A percentile compares a stretch with the other conserved stretches of the same genome.
Evolutionary conservation across 805 yeast genomes (phyloP).

Genomic region (Spencermartinsiella europaea): DNA sequence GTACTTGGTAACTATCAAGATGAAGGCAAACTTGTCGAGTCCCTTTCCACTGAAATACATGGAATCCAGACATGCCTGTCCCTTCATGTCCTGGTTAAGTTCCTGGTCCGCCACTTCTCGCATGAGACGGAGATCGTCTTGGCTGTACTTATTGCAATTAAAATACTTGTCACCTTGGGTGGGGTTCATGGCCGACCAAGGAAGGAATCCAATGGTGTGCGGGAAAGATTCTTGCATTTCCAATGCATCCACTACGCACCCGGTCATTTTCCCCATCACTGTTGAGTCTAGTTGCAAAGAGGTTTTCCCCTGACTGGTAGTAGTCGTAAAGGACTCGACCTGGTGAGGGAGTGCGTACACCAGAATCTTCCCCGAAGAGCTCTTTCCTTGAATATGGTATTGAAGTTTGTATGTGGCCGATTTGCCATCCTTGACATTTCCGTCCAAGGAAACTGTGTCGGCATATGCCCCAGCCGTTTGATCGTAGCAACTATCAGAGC

Average conservation of each 20-base stretch:
- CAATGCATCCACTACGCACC: slow-evolving; percentile 31
- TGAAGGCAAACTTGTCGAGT: slow-evolving; percentile 84
- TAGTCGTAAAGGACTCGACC: slow-evolving; percentile 38
- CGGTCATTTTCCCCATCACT: slow-evolving; percentile 38
- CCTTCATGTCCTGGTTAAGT: slow-evolving; percentile 48
- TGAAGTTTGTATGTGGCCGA: slow-evolving; percentile 45
- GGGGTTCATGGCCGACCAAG: slow-evolving; percentile 42
- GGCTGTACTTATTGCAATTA: background rate
- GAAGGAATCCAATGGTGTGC: slow-evolving; percentile 45
- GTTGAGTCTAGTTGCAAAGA: slow-evolving; percentile 35
- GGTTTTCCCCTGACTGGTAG: slow-evolving; percentile 11
- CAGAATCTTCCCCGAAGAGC: slow-evolving; percentile 39
- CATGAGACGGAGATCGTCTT: slow-evolving; percentile 23
- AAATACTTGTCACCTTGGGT: slow-evolving; percentile 5
- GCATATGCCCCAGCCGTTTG: slow-evolving; percentile 68
- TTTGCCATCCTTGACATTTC: slow-evolving; percentile 39
- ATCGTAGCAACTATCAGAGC: slow-evolving; percentile 40
- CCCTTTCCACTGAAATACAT: slow-evolving; percentile 89
- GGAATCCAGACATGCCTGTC: slow-evolving; percentile 63
- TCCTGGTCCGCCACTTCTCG: slow-evolving; percentile 46
- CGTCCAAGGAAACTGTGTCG: slow-evolving; percentile 43
- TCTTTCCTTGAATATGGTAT: slow-evolving; percentile 42
- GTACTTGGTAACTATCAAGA: slow-evolving; percentile 63
- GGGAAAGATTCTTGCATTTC: slow-evolving; percentile 37
- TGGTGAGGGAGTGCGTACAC: slow-evolving; percentile 71